Percentiles rank a stretch among this genome's conserved stretches.
These are phyloP conservation scores for Arthrocladium fulminans DNA, from an alignment of 2,329 filamentous ascomycete genomes.

Conservation along the genomic window DNA sequence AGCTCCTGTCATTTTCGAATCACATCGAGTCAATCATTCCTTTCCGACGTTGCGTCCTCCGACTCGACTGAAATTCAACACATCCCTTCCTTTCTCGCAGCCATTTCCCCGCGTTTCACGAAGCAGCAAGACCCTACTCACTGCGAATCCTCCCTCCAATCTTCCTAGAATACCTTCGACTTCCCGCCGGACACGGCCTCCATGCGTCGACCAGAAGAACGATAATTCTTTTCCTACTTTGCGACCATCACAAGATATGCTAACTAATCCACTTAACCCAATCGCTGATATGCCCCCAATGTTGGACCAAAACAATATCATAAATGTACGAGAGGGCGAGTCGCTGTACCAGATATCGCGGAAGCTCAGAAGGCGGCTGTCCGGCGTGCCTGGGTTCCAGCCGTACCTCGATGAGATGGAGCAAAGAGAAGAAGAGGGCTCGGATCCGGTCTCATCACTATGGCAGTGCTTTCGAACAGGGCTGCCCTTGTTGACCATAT, in stretches of 20 bases:
- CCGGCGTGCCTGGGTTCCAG: slow-evolving; percentile 76
- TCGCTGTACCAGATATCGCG: slow-evolving; percentile 95
- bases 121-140: too few species aligned
- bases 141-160: too few species aligned
- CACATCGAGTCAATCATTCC: neutral
- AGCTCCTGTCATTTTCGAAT: neutral
- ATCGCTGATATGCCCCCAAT: slow-evolving; percentile 46
- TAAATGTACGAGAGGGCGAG: slow-evolving; percentile 92
- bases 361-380: slow-evolving; percentile 69
- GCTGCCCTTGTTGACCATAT: slow-evolving; percentile 75
- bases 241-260: slow-evolving; percentile 16
- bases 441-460: slow-evolving; percentile 78
- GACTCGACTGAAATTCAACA: neutral
- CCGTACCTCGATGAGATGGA: slow-evolving; percentile 63
- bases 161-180: too few species aligned
- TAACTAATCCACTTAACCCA: slow-evolving; percentile 31
- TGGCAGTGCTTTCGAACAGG: slow-evolving; percentile 83
- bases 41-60: neutral
- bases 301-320: slow-evolving; percentile 80
- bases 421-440: slow-evolving; percentile 53
- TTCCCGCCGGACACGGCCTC: too few species aligned
- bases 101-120: neutral
- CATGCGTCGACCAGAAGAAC: too few species aligned
- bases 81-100: neutral
- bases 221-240: too few species aligned